Base-by-base conservation (phyloP, 768 basidiomycete genomes). In the Tylopilus balloui region DNA sequence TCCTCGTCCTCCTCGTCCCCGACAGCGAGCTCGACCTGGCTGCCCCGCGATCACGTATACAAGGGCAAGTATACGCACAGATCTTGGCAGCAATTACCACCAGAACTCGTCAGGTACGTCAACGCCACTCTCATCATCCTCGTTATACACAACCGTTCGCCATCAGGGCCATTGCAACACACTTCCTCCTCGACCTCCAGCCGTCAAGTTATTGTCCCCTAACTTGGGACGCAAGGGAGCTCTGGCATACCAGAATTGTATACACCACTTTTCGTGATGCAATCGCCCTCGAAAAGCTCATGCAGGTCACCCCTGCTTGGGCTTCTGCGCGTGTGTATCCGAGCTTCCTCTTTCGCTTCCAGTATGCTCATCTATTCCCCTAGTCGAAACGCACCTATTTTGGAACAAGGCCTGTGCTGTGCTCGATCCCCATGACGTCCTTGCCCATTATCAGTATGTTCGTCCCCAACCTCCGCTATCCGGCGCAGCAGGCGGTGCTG, bases 381-480 rank as follows among this genome's bases (percentile, higher is more conserved):
- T 34, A 88, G 86, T 88, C 48, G 80, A 86, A 71, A 71, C 73
- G 8, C 86, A 88, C 69, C 65, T 75, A 15, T 87, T 86, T 61
- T 88, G 86, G 86, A 73, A 74, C 52, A 80, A 84, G 51, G 84
- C 82, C 1, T 74, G 79, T 48, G 61, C 75, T 3, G 63, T 79
- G 25, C 69, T 88, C 53, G 86, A 88, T 69, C 84, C 84, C 6
- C 68, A 74, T 36, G 84, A 85, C 59, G 55, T 66, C 35, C 73
- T 82, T 19, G 73, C 71, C 4, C 73, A 77, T 19, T 73, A 78
- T 55, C 71, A 76, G 41, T 62, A 78, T 56, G 49, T 79, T 32
- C 73, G 72, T 38, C 73, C 75, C 1, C 73, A 60, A 60, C 62
- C 68, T 46, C 50, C 60, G 0, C 45, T 24, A 3, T 52, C 61